Evolutionary conservation across 2,329 filamentous ascomycete genomes (phyloP), one percentile per base, ranked within the genome.

Genomic region (Paecilomyces dactylethromorphus): DNA sequence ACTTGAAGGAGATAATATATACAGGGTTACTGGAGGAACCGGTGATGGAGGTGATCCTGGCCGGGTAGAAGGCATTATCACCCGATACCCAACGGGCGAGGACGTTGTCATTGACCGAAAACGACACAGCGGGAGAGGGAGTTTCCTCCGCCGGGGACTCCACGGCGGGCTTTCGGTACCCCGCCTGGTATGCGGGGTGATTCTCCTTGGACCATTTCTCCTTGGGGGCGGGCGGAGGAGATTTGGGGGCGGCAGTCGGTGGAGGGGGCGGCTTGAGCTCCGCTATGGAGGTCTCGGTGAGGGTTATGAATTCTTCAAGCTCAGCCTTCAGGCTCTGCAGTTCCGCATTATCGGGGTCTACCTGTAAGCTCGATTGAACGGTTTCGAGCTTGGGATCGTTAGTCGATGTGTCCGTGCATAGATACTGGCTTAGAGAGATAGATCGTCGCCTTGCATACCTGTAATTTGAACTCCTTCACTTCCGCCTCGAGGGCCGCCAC

Each of bases 1-100:
- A 90, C 77, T 95, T 93, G 81, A 97, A 99, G 66, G 90, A 94
- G 74, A 99, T 92, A 54, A 91, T 89, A 74, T 97, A 99, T 63
- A 97, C 90, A 35, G 92, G 93, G 56, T 91, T 90, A 51, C 87
- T 89, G n/a, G 88, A 87, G 8, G 92, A 96, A 59, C 94, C 94
- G 22, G 93, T 97, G 67, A 97, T 92, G 56, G 90, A 92, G 56
- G 91, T 93, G 74, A 99, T 96, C 68, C 91, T 88, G 50, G 92
- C 94, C 53, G 91, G 88, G 77, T 97, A 97, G 77, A 92, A 97
- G 24, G 84, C 84, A 69, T 90, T 91, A 75, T 99, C 94, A 57
- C 91, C 92, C 10, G 91, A 89, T 53, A 89, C 79, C 91, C 92
- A 99, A 76, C 93, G 92, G 53, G 93, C 94, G 74, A 94, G 82